A percentile compares a stretch with the other conserved stretches of the same genome.
Conservation (phyloP, 2,329 filamentous ascomycete genomes). For the Lachnellula hyalina region DNA sequence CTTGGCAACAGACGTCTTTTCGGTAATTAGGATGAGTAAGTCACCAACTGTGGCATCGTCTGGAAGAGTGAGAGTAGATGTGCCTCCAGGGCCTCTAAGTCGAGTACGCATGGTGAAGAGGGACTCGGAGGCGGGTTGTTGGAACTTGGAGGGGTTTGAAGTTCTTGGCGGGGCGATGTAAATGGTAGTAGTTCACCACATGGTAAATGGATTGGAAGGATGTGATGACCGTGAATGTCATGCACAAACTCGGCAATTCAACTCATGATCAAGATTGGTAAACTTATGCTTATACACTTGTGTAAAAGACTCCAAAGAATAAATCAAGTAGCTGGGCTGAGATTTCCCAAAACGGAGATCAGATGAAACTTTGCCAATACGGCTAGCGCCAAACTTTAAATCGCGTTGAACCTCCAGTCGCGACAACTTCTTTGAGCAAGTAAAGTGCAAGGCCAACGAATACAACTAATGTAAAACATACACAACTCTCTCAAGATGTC, state of each 20-base stretch:
- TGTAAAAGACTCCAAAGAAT: too few species aligned
- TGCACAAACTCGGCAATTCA: not conserved
- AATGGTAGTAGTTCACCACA: too few species aligned
- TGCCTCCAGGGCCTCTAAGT: constrained; percentile 68
- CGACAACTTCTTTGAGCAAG: not conserved
- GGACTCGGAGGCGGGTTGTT: constrained; percentile 1
- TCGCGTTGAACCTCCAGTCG: not conserved
- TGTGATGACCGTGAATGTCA: not conserved
- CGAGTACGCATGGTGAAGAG: constrained; percentile 59
- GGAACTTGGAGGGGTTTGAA: not conserved
- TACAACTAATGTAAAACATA: not conserved
- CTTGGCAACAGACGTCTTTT: constrained; percentile 56
- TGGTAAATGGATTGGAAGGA: not conserved
- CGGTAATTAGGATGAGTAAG: constrained; percentile 54
- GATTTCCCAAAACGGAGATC: too few species aligned
- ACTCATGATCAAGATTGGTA: not conserved
- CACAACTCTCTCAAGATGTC: constrained; percentile 14
- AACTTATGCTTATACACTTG: too few species aligned
- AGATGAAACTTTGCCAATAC: too few species aligned
- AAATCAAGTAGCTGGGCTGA: too few species aligned
- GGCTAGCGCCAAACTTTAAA: too few species aligned
- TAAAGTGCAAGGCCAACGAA: not conserved
- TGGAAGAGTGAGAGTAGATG: constrained; percentile 62
- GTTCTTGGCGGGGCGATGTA: not conserved
- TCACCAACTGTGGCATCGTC: constrained; percentile 61